Evolutionary conservation across 495 filamentous ascomycete genomes (phyloP).

Genomic region (Xylaria cubensis): DNA sequence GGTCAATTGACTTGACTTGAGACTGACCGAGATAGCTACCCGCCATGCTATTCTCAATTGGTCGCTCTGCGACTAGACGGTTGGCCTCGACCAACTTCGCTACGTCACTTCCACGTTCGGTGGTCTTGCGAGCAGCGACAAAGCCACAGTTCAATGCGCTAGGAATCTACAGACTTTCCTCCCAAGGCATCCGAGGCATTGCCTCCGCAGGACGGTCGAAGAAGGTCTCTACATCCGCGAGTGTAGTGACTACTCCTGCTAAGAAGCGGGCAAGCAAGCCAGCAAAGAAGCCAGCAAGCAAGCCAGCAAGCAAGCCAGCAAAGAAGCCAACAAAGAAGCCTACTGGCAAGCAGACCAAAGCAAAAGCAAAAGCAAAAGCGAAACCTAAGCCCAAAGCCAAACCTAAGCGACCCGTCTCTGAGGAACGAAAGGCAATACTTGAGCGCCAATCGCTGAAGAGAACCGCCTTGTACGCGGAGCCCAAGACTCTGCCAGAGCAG

Average conservation of each 20-base stretch:
- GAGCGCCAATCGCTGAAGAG: slow-evolving; percentile 35
- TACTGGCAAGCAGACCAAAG: slow-evolving; percentile 31
- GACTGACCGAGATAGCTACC: slow-evolving; percentile 14
- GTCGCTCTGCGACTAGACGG: slow-evolving; percentile 42
- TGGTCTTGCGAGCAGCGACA: slow-evolving; percentile 27
- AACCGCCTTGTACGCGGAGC: slow-evolving; percentile 40
- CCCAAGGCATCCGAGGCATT: slow-evolving; percentile 35
- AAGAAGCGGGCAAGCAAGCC: slow-evolving; percentile 32
- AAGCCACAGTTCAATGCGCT: slow-evolving; percentile 14
- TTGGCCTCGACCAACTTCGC: slow-evolving; percentile 33
- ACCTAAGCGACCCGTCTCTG: slow-evolving; percentile 23
- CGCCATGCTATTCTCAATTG: slow-evolving; percentile 48
- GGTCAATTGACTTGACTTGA: neutral
- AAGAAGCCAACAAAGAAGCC: slow-evolving; percentile 28
- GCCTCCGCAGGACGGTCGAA: slow-evolving; percentile 32
- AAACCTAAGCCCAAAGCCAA: slow-evolving; percentile 29
- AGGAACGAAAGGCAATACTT: slow-evolving; percentile 32
- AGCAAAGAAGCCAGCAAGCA: slow-evolving; percentile 30
- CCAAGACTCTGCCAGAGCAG: slow-evolving; percentile 15
- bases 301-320: slow-evolving; percentile 28
- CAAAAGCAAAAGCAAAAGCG: slow-evolving; percentile 31
- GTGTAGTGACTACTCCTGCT: slow-evolving; percentile 33
- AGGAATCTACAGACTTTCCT: slow-evolving; percentile 24
- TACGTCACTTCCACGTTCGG: slow-evolving; percentile 29
- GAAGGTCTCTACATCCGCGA: slow-evolving; percentile 26